Percentiles rank a stretch among this genome's conserved stretches.
Conservation (phyloP, 2,329 filamentous ascomycete species). For the Huntiella abstrusa region DNA sequence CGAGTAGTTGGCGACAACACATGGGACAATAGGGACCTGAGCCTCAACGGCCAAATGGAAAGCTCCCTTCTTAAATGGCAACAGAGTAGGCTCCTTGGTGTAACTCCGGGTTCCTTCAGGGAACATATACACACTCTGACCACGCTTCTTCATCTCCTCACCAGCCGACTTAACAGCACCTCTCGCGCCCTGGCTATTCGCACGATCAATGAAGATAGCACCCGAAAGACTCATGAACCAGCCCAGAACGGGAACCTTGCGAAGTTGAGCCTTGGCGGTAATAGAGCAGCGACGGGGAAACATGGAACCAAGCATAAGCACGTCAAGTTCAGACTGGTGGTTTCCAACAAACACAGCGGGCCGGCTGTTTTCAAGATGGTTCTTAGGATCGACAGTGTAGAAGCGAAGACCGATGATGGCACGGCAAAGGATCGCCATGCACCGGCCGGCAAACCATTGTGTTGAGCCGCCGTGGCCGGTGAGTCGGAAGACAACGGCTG, state of each 20-base stretch:
- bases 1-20: constrained; percentile 65
- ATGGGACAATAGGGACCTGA: constrained; percentile 77
- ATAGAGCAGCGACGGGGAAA: constrained; percentile 87
- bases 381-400: constrained; percentile 45
- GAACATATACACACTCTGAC: constrained; percentile 70
- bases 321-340: constrained; percentile 91
- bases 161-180: constrained; percentile 74
- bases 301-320: constrained; percentile 72
- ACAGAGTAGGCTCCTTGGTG: constrained; percentile 55
- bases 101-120: constrained; percentile 90
- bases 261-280: constrained; percentile 75
- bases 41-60: constrained; percentile 93
- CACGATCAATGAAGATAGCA: constrained; percentile 87
- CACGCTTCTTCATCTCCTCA: constrained; percentile 51
- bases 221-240: constrained; percentile 87
- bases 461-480: constrained; percentile 55
- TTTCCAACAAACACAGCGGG: constrained; percentile 87
- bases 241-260: constrained; percentile 64
- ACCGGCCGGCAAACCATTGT: constrained; percentile 67
- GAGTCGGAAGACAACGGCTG: constrained; percentile 51
- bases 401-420: constrained; percentile 62
- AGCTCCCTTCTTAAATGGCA: constrained; percentile 98
- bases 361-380: constrained; percentile 43
- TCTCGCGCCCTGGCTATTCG: constrained; percentile 63
- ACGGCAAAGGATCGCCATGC: constrained; percentile 66